These are phyloP conservation scores for Malassezia japonica DNA, from an alignment of 1,284 basidiomycete species.

Conservation along the genomic window DNA sequence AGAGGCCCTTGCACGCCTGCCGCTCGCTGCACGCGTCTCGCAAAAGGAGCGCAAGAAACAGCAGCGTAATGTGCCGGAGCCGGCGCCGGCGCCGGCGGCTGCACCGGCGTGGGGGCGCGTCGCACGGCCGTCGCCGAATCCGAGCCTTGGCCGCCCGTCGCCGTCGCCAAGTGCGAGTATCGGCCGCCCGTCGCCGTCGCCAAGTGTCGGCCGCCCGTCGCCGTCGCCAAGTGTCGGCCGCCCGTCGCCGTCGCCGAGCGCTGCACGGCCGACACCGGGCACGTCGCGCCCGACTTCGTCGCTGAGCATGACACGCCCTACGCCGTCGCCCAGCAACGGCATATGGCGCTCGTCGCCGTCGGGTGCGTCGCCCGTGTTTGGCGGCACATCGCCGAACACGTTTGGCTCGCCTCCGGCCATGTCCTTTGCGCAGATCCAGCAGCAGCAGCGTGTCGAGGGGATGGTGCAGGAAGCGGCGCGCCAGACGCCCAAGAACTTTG, in stretches of 20 bases:
- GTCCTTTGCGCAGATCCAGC: constrained; percentile 40
- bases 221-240: neutral
- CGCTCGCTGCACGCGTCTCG: constrained; percentile 26
- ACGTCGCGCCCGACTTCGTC: neutral
- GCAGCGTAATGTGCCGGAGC: constrained; percentile 7
- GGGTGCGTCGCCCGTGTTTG: constrained; percentile 22
- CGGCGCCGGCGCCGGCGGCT: constrained; percentile 17
- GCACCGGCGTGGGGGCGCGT: constrained; percentile 11
- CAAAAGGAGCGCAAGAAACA: constrained; percentile 42
- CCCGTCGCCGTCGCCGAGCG: constrained; percentile 2
- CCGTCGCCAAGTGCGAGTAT: neutral
- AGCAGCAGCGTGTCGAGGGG: constrained; percentile 28
- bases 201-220: neutral
- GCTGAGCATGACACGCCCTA: neutral
- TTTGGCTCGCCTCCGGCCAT: constrained; percentile 13
- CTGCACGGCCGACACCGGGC: no score
- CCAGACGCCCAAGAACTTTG: constrained; percentile 25
- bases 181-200: neutral
- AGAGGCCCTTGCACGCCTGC: constrained; percentile 14
- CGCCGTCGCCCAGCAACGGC: constrained; percentile 4
- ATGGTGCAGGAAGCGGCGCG: constrained; percentile 18
- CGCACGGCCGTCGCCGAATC: neutral
- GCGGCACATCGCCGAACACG: neutral
- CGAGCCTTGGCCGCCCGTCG: neutral
- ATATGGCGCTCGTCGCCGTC: neutral